Conservation (phyloP, 441 rosid genomes). For the Manihot esculenta region DNA sequence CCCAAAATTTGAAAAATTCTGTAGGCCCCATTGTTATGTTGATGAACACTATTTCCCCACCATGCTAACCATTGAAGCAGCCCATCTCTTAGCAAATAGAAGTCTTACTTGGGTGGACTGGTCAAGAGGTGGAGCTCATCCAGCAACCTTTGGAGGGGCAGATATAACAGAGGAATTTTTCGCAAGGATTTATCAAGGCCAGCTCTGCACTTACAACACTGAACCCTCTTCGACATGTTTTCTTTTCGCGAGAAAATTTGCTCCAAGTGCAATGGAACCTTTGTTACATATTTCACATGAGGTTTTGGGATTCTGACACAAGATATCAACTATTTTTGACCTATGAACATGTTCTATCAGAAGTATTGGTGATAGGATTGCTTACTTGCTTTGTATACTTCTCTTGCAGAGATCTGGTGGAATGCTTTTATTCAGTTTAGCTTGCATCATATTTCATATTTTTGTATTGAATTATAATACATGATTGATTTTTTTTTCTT, state of each 20-base stretch:
- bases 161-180: constrained; percentile 69
- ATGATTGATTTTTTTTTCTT: neutral
- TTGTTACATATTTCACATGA: constrained; percentile 48
- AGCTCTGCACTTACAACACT: constrained; percentile 57
- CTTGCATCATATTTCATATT: neutral
- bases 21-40: constrained; percentile 79
- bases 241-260: constrained; percentile 79
- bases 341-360: neutral
- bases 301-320: constrained; percentile 50
- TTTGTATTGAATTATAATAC: neutral
- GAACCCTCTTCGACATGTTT: constrained; percentile 40
- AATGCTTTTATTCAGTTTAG: neutral
- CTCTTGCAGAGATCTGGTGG: neutral
- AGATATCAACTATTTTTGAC: neutral
- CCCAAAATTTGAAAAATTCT: constrained; percentile 62
- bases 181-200: constrained; percentile 36
- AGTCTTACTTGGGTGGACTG: constrained; percentile 93
- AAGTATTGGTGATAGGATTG: neutral
- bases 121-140: constrained; percentile 94
- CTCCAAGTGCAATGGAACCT: constrained; percentile 72
- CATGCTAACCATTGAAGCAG: constrained; percentile 65
- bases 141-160: constrained; percentile 72
- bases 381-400: neutral
- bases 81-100: constrained; percentile 61
- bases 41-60: constrained; percentile 96